Base-by-base conservation (phyloP, 2,329 filamentous ascomycete species). In the Pseudocercospora musae region DNA sequence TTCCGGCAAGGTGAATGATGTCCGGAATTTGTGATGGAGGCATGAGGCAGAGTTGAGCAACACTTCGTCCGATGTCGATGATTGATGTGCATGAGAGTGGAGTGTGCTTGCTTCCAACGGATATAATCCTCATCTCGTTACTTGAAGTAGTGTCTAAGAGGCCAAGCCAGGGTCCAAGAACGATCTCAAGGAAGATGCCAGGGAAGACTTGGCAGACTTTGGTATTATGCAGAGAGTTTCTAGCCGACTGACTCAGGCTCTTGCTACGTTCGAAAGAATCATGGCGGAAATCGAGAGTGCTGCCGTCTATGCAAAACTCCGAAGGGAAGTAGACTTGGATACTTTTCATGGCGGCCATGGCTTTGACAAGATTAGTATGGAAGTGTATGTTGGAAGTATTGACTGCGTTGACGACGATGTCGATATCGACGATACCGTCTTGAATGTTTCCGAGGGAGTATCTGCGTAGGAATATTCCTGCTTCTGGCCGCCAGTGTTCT, bases 121-220 rank as follows among this genome's bases (percentile, higher is more conserved):
- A 62, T 11, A 54, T 54, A 1, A 54, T 13, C 7, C 50, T 20
- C 7, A 20, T 54, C 37, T 18, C 37, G n/a, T 20, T 20, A 7
- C 10, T 29, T 13, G 59, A 48, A 40, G 29, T 55, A n/a, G 21
- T 56, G 18, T 55, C 40, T 27, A 52, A n/a, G 5, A 62, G 50
- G 2, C 54, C 59, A 8, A 58, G 54, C 59, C 59, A 62, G 18
- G 59, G 44, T 15, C 54, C 59, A 21, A 62, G 55, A 20, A 54
- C 21, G 8, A 29, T 48, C 33, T 62, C 59, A 5, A 62, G 31
- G 20, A 62, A 49, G 31, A 62, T 23, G 46, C 59, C 48, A 27
- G 54, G 25, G 23, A 62, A 62, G 10, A 62, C 9, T 15, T 62
- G 59, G 42, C 59, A 62, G 29, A 62, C 27, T 58, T 62, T 57